phyloP scores from a whole-genome alignment of 2,329 filamentous ascomycete genomes.

The Clarireedia monteithiana region DNA sequence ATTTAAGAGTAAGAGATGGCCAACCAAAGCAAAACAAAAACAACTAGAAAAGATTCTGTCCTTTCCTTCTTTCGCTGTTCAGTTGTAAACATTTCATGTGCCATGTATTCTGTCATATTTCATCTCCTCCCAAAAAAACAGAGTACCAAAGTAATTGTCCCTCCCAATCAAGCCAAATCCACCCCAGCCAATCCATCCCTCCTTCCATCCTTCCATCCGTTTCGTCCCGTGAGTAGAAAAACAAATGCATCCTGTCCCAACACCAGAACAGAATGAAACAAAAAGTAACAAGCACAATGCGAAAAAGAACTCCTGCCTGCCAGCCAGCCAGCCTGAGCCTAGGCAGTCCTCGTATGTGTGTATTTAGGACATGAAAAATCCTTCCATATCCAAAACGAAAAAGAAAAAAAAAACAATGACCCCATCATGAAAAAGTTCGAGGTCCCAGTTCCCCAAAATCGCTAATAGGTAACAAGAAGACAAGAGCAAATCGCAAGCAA shows the following conservation, averaged over 20 bases:
- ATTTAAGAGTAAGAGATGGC: not conserved
- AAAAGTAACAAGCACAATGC: not conserved
- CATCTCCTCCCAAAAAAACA: not conserved
- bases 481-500: conserved; percentile 13
- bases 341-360: conserved; percentile 1
- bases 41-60: not conserved
- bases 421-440: conserved; percentile 1
- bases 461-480: conserved; percentile 17
- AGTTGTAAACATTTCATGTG: not conserved
- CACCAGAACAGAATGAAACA: not conserved
- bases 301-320: conserved; percentile 6
- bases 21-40: not conserved
- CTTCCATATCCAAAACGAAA: conserved; percentile 7
- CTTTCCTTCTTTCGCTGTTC: not conserved
- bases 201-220: not conserved
- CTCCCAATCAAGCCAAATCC: not conserved
- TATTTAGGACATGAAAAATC: conserved; percentile 5
- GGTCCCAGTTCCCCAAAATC: conserved; percentile 1
- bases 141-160: not conserved
- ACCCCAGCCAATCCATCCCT: not conserved
- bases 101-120: not conserved
- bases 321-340: conserved; percentile 1
- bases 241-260: conserved; percentile 3
- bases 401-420: not conserved
- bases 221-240: not conserved